Evolutionary conservation across 768 basidiomycete genomes (phyloP).

Genomic region (Mycena latifolia): DNA sequence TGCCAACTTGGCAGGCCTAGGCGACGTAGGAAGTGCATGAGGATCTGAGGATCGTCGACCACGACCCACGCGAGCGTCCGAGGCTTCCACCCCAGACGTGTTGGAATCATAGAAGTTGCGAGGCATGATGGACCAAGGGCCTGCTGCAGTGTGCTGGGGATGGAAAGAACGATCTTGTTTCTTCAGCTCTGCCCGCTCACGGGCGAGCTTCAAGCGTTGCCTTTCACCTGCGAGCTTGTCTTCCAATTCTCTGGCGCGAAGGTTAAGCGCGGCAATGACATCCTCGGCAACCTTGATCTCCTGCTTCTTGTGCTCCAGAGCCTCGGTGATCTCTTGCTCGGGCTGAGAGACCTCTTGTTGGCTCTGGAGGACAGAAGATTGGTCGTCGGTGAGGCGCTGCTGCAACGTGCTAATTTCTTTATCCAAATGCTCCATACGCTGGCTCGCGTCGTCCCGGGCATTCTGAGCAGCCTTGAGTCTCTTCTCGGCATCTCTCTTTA

Average conservation of each 20-base stretch:
- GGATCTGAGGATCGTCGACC: conserved; percentile 34
- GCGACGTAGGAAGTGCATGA: conserved; percentile 37
- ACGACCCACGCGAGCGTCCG: conserved; percentile 24
- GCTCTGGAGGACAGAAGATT: conserved; percentile 60
- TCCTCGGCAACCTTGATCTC: conserved; percentile 80
- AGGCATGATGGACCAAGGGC: conserved; percentile 36
- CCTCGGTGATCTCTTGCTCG: conserved; percentile 64
- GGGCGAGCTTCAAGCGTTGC: conserved; percentile 67
- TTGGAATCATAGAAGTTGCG: conserved; percentile 34
- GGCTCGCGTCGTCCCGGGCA: conserved; percentile 71
- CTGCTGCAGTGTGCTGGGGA: conserved; percentile 40
- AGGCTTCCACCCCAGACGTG: conserved; percentile 15
- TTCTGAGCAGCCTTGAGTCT: conserved; percentile 78
- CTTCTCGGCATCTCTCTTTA: conserved; percentile 90
- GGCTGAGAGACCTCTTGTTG: conserved; percentile 58
- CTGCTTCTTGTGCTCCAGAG: conserved; percentile 67
- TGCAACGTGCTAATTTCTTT: conserved; percentile 70
- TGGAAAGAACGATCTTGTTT: conserved; percentile 57
- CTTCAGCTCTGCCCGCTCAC: conserved; percentile 67
- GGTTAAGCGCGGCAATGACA: conserved; percentile 69
- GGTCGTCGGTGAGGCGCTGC: conserved; percentile 68
- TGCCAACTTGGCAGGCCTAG: conserved; percentile 45
- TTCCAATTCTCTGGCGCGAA: conserved; percentile 80
- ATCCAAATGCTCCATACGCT: conserved; percentile 69
- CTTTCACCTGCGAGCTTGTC: conserved; percentile 74